Percentiles rank a stretch among this genome's conserved stretches.
Conservation (phyloP, 2,329 filamentous ascomycete species). For the Neocucurbitaria cava region DNA sequence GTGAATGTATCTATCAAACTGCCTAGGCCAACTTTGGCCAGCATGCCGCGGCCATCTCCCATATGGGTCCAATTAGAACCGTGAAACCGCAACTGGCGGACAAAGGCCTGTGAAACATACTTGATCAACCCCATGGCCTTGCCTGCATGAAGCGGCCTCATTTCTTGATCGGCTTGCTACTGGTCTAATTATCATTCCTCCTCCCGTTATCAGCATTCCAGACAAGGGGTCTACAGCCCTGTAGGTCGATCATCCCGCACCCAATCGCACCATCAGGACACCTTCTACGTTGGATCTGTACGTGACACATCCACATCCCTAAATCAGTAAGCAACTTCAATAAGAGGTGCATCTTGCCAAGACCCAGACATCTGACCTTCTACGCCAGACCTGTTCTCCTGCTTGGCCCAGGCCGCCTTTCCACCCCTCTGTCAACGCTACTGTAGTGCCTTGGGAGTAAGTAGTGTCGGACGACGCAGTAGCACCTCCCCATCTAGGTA, state of each 20-base stretch:
- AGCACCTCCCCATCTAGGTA: conserved; percentile 41
- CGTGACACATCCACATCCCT: conserved; percentile 36
- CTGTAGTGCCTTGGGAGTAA: conserved; percentile 30
- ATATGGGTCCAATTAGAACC: conserved; percentile 18
- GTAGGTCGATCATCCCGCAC: conserved; percentile 24
- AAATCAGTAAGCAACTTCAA: conserved; percentile 41
- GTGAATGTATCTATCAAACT: conserved; percentile 18
- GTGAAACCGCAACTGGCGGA: conserved; percentile 12
- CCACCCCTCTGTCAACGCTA: conserved; percentile 29
- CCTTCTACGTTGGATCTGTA: conserved; percentile 22
- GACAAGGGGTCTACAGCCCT: conserved; percentile 20
- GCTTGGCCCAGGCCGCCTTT: conserved; percentile 21
- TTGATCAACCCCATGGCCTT: conserved; percentile 6
- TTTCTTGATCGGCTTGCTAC: conserved; percentile 14
- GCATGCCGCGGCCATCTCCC: conserved; percentile 19
- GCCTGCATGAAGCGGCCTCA: conserved; percentile 17
- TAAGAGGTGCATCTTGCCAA: conserved; percentile 41
- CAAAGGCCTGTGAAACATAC: conserved; percentile 8
- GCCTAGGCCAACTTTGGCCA: conserved; percentile 19
- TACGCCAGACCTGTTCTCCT: conserved; percentile 22
- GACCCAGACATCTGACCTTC: conserved; percentile 24
- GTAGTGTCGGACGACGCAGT: conserved; percentile 32
- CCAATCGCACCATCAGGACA: conserved; percentile 22
- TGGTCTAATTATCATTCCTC: conserved; percentile 21
- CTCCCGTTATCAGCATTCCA: conserved; percentile 25